These are phyloP conservation scores for Neofusicoccum sp. DNA, from an alignment of 2,329 filamentous ascomycete species.

Conservation along the genomic window DNA sequence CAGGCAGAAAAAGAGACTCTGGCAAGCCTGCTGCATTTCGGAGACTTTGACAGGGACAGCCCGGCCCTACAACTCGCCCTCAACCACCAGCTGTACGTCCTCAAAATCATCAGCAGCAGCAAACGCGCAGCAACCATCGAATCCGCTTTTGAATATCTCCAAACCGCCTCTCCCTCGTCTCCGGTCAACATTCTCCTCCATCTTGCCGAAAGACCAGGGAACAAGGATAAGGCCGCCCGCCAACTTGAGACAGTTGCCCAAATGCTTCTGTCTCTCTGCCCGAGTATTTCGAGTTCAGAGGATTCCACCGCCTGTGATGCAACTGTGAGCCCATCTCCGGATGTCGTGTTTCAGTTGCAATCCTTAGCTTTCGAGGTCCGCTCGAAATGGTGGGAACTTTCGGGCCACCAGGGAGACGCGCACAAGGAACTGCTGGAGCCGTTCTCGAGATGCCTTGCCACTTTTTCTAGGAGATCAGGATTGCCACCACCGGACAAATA, in stretches of 20 bases:
- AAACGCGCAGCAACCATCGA: slow-evolving; percentile 65
- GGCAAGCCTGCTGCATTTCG: slow-evolving; percentile 65
- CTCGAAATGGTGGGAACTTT: slow-evolving; percentile 67
- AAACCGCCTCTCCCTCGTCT: slow-evolving; percentile 57
- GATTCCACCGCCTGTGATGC: slow-evolving; percentile 60
- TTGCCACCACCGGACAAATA: slow-evolving; percentile 42
- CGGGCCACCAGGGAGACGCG: slow-evolving; percentile 60
- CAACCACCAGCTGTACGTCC: slow-evolving; percentile 64
- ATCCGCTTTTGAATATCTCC: slow-evolving; percentile 58
- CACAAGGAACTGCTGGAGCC: slow-evolving; percentile 69
- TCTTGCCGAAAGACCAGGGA: slow-evolving; percentile 51
- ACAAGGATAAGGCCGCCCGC: slow-evolving; percentile 59
- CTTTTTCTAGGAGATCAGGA: slow-evolving; percentile 60
- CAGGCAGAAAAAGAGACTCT: slow-evolving; percentile 50
- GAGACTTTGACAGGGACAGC: slow-evolving; percentile 40
- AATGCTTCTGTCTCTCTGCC: slow-evolving; percentile 65
- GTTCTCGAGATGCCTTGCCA: slow-evolving; percentile 63
- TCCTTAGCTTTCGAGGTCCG: slow-evolving; percentile 63
- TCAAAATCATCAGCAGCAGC: slow-evolving; percentile 64
- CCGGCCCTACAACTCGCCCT: slow-evolving; percentile 55
- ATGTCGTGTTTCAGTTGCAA: slow-evolving; percentile 64
- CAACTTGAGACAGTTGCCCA: slow-evolving; percentile 70
- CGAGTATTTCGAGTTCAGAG: slow-evolving; percentile 66
- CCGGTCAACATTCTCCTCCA: slow-evolving; percentile 60
- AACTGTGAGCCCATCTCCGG: slow-evolving; percentile 59